Conservation (phyloP, 2,329 filamentous ascomycete species). For the Botryotinia calthae region DNA sequence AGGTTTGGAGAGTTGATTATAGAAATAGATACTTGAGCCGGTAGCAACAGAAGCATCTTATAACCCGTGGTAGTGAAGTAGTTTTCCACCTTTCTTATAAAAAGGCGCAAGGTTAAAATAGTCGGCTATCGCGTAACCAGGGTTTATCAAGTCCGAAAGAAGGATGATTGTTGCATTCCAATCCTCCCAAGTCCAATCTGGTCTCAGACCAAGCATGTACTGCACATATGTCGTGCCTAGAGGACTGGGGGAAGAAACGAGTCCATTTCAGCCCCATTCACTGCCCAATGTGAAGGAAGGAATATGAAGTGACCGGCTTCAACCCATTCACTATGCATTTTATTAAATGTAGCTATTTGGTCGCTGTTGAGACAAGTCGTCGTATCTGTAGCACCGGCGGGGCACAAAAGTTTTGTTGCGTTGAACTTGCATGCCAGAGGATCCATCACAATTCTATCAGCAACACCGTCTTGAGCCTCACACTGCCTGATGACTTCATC, state of each 20-base stretch:
- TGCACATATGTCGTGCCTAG: neutral
- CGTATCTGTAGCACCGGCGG: neutral
- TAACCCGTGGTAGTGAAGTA: neutral
- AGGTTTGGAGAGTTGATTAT: too few relatives aligned
- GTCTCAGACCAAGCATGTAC: neutral
- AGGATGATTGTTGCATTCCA: neutral
- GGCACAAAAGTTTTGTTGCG: neutral
- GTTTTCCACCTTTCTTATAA: neutral
- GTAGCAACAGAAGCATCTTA: neutral
- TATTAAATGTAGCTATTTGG: neutral
- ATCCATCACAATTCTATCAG: neutral
- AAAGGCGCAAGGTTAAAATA: neutral
- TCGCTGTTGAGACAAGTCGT: neutral
- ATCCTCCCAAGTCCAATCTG: neutral
- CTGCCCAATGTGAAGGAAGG: neutral
- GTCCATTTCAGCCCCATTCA: neutral
- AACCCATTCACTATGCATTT: neutral
- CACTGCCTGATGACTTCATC: neutral
- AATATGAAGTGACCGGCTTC: neutral
- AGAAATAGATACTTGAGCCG: too few relatives aligned
- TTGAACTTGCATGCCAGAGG: neutral
- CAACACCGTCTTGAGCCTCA: neutral
- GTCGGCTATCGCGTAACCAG: neutral
- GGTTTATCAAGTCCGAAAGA: neutral
- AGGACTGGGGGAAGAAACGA: neutral